phyloP scores from a whole-genome alignment of 306 rosid species.

The Cucurbita pepo region DNA sequence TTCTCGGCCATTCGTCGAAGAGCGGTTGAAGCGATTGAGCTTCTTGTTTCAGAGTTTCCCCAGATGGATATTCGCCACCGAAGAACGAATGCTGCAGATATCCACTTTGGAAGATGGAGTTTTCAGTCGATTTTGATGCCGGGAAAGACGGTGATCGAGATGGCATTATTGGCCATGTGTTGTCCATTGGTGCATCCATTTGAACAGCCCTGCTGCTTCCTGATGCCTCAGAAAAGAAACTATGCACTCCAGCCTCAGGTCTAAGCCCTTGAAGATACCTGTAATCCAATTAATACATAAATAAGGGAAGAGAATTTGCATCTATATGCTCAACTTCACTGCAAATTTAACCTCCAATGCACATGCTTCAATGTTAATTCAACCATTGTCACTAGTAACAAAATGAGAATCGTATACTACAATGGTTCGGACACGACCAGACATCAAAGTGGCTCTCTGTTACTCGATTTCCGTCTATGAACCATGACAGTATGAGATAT shows the following conservation, averaged over 20 bases:
- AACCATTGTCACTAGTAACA: not conserved
- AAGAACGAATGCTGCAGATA: conserved; percentile 20
- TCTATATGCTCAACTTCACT: not conserved
- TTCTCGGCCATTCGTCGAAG: conserved; percentile 34
- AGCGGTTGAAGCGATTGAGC: conserved; percentile 34
- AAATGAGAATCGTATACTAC: not conserved
- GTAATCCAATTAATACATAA: not conserved
- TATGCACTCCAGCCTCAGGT: conserved; percentile 28
- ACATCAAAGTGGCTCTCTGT: not conserved
- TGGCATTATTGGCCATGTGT: conserved; percentile 22
- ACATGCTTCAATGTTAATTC: not conserved
- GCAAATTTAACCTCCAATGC: not conserved
- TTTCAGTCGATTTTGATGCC: conserved; percentile 13
- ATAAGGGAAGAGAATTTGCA: not conserved
- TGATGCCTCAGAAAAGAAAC: conserved; percentile 24
- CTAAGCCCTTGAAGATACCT: conserved; percentile 32
- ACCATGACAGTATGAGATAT: not conserved
- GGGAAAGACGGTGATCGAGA: conserved; percentile 18
- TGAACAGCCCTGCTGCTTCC: conserved; percentile 22
- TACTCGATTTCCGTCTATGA: not conserved
- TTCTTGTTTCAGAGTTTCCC: conserved; percentile 21
- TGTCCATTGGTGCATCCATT: conserved; percentile 19
- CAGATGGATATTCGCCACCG: conserved; percentile 10
- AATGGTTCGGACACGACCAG: not conserved
- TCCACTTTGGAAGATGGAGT: conserved; percentile 12